Percentiles rank a stretch among this genome's conserved stretches.
Conservation (phyloP, 148 eudicot genomes). For the Linanthus parryae region DNA sequence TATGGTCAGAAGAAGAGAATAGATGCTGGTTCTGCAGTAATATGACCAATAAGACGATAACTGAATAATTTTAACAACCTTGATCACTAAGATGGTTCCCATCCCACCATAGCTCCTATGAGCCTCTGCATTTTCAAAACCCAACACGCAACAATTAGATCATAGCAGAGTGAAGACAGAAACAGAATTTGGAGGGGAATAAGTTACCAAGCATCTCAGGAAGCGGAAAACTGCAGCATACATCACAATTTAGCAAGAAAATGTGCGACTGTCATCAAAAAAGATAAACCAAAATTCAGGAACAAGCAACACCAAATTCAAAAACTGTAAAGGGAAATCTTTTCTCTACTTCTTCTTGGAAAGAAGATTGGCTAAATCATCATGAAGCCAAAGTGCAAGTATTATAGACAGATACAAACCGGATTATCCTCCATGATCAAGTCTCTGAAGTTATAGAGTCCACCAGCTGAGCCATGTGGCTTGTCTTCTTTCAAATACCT, state of each 20-base stretch:
- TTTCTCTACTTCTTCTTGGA: background rate
- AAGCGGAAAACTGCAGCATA: constrained; percentile 94
- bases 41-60: background rate
- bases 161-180: background rate
- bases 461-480: constrained; percentile 90
- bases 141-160: background rate
- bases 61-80: constrained; percentile 26
- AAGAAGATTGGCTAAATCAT: background rate
- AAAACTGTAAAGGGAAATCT: background rate
- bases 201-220: constrained; percentile 87
- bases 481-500: constrained; percentile 88
- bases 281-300: background rate
- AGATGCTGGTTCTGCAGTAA: background rate
- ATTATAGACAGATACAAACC: constrained; percentile 28
- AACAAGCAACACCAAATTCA: background rate
- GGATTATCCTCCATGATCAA: constrained; percentile 75
- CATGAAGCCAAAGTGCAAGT: too few relatives aligned
- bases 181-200: background rate
- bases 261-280: constrained; percentile 63
- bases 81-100: constrained; percentile 66
- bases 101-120: constrained; percentile 62
- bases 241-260: constrained; percentile 89
- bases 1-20: background rate
- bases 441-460: constrained; percentile 78
- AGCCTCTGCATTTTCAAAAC: constrained; percentile 40